phyloP scores from a whole-genome alignment of 2,329 filamentous ascomycete species.

The Monosporascus cannonballus region DNA sequence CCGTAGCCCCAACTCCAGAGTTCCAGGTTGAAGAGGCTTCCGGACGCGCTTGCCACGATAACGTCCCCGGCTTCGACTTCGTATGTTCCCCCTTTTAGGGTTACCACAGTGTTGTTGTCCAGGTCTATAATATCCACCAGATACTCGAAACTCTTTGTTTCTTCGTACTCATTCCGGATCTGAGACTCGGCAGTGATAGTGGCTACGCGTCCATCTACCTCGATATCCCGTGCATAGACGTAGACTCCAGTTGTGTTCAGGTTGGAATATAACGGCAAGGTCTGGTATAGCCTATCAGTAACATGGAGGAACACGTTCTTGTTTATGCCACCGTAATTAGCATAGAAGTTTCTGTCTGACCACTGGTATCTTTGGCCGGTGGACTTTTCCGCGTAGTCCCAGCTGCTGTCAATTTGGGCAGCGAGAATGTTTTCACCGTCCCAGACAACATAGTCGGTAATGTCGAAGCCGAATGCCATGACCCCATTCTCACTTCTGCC shows the following conservation, averaged over 20 bases:
- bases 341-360: not conserved
- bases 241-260: slow-evolving; percentile 1
- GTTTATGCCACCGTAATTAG: slow-evolving; percentile 1
- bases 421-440: not conserved
- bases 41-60: not conserved
- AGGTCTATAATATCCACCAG: not conserved
- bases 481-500: not conserved
- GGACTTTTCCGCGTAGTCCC: not conserved
- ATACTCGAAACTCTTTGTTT: not conserved
- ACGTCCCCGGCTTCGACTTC: not conserved
- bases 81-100: not conserved
- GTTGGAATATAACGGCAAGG: not conserved
- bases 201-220: not conserved
- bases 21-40: not conserved
- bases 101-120: not conserved
- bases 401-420: not conserved
- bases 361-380: not conserved
- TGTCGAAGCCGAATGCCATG: slow-evolving; percentile 1
- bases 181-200: not conserved
- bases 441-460: not conserved
- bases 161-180: not conserved
- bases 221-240: not conserved
- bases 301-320: not conserved
- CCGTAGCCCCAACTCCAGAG: slow-evolving; percentile 1
- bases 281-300: not conserved